Base-by-base conservation (phyloP, 2,329 filamentous ascomycete species). In the Diaporthe humulicola region DNA sequence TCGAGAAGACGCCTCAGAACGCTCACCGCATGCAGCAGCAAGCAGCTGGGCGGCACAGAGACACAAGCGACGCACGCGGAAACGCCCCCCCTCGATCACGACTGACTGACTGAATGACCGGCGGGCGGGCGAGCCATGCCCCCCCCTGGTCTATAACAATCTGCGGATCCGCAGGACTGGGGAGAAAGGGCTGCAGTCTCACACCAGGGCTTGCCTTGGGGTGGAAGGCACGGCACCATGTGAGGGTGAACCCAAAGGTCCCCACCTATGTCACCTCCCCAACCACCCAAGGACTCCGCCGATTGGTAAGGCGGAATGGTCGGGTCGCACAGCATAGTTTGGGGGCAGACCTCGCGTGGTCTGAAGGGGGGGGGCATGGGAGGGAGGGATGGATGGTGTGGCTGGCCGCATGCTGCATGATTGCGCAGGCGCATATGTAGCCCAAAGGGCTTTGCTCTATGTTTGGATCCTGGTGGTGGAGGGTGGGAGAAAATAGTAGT, bases 261-360 rank as follows among this genome's bases (percentile, higher is more conserved):
- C n/a, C 48, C 19, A 17, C 28, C 19, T 22, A n/a, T n/a, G n/a
- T 28, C 14, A 30, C 61, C 40, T 19, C 6, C 8, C 17, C 4
- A 22, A 25, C 22, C 30, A 4, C 22, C 22, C 48, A 40, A 30
- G 10, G 45, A n/a, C 33, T 40, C n/a, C 33, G 45, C 4, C 7
- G 48, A 69, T 69, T 69, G 64, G 64, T 54, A 36, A 54, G 64
- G 64, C 48, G 64, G 48, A 69, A 69, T 69, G 64, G 45, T 54
- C 48, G 45, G 64, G 64, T 69, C 48, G 48, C 64, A 69, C 64
- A 22, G 64, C 64, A 54, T 69, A 28, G 12, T 28, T 69, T 69
- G 64, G 45, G 61, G 45, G 64, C 45, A 69, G 48, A 69, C 30
- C 64, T 69, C 64, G 64, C 64, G 64, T 69, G 48, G 64, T 38